Conservation (phyloP, 2,329 filamentous ascomycete genomes). For the Aspergillus felis region DNA sequence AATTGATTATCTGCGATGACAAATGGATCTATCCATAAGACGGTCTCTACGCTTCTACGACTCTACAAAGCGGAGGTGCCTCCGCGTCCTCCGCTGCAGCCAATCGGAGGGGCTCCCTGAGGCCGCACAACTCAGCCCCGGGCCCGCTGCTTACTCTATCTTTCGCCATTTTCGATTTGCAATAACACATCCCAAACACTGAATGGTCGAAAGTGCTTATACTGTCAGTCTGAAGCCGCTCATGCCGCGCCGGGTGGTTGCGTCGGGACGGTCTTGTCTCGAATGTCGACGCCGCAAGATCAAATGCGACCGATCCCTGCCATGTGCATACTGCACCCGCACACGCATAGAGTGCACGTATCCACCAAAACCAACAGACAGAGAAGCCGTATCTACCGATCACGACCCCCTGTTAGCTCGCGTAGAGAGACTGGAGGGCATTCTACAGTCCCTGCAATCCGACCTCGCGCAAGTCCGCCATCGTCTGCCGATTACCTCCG, state of each 20-base stretch:
- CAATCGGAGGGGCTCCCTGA: slow-evolving; percentile 2
- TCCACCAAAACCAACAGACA: slow-evolving; percentile 7
- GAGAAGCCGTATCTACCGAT: background rate
- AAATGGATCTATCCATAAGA: background rate
- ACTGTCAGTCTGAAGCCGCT: too few relatives aligned
- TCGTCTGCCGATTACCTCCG: too few relatives aligned
- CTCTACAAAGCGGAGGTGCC: background rate
- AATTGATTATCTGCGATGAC: background rate
- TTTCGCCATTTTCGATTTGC: background rate
- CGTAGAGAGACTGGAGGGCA: slow-evolving; percentile 10
- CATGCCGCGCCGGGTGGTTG: slow-evolving; percentile 8
- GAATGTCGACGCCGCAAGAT: slow-evolving; percentile 26
- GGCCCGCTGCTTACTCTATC: background rate
- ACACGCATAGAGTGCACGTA: slow-evolving; percentile 33
- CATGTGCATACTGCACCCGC: slow-evolving; percentile 30
- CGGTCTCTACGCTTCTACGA: too few relatives aligned
- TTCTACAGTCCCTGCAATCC: background rate
- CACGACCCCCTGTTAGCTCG: background rate
- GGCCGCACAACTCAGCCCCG: background rate
- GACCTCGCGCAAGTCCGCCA: too few relatives aligned
- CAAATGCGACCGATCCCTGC: slow-evolving; percentile 19
- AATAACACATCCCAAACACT: too few relatives aligned
- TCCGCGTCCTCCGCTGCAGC: slow-evolving; percentile 8
- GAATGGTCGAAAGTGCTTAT: too few relatives aligned
- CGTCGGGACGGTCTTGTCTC: slow-evolving; percentile 14